Conservation (phyloP, 192 early-diverging fungal genomes). For the Rhizophagus sp. region DNA sequence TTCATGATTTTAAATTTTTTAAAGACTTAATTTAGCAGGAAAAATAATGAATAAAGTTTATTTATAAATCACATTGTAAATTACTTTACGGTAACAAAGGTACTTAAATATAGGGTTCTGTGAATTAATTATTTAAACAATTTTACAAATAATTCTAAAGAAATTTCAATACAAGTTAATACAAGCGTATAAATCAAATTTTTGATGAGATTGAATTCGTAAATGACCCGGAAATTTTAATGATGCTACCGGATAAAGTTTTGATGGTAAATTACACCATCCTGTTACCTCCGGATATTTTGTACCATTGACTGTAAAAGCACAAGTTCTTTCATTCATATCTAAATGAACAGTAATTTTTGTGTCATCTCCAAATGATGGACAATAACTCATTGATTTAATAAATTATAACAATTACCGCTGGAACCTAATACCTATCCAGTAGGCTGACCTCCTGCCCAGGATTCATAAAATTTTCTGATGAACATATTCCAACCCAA, state of each 20-base stretch:
- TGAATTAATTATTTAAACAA: too few species aligned
- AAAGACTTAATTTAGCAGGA: too few species aligned
- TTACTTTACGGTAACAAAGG: too few species aligned
- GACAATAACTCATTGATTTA: background rate
- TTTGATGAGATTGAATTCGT: background rate
- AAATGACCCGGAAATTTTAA: background rate
- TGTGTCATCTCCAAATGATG: background rate
- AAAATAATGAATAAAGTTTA: too few species aligned
- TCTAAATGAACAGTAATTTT: constrained; percentile 25
- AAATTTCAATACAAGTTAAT: too few species aligned
- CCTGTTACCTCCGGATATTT: background rate
- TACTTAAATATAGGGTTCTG: too few species aligned
- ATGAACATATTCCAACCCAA: background rate
- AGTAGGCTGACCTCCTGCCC: background rate
- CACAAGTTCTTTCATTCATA: constrained; percentile 22
- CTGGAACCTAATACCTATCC: background rate
- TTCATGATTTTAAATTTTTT: too few species aligned
- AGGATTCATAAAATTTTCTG: background rate
- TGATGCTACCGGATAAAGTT: constrained; percentile 22
- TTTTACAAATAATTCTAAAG: too few species aligned
- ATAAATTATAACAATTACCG: background rate
- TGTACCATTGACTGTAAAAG: constrained; percentile 11
- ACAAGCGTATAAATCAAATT: background rate
- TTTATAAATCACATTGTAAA: too few species aligned
- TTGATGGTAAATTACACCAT: constrained; percentile 20